phyloP scores from a whole-genome alignment of 2,329 filamentous ascomycete genomes.

The Salinomyces thailandicus region DNA sequence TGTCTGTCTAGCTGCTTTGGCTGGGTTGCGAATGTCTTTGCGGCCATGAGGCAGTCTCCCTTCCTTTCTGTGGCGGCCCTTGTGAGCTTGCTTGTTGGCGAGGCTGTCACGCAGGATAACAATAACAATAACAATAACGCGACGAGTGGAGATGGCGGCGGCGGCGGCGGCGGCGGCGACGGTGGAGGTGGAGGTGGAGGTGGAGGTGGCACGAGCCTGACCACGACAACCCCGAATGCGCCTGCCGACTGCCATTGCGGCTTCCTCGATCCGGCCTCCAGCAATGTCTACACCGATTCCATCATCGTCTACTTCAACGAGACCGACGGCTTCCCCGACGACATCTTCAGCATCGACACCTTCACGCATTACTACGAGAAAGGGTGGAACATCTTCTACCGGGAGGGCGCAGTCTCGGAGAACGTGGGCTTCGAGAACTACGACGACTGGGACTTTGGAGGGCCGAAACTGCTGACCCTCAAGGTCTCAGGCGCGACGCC shows the following conservation, averaged over 20 bases:
- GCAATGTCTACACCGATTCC: conserved; percentile 36
- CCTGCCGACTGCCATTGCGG: conserved; percentile 35
- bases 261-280: conserved; percentile 32
- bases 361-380: conserved; percentile 37
- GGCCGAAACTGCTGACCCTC: conserved; percentile 24
- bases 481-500: conserved; percentile 24
- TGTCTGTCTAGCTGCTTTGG: too few species aligned
- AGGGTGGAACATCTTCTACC: conserved; percentile 37
- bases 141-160: too few species aligned
- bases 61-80: too few species aligned
- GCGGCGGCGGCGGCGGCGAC: too few species aligned
- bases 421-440: conserved; percentile 28
- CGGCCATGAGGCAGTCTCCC: too few species aligned
- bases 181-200: too few species aligned
- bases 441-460: conserved; percentile 8
- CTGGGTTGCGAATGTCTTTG: too few species aligned
- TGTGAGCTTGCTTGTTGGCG: too few species aligned
- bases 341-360: conserved; percentile 30
- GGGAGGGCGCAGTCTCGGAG: conserved; percentile 31
- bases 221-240: background rate
- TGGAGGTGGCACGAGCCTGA: background rate
- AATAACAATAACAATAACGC: too few species aligned
- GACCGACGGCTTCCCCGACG: conserved; percentile 25
- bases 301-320: conserved; percentile 44
- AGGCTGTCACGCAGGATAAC: too few species aligned